Base-by-base conservation (phyloP, 164 flowering plant genomes). In the Litsea cubeba region DNA sequence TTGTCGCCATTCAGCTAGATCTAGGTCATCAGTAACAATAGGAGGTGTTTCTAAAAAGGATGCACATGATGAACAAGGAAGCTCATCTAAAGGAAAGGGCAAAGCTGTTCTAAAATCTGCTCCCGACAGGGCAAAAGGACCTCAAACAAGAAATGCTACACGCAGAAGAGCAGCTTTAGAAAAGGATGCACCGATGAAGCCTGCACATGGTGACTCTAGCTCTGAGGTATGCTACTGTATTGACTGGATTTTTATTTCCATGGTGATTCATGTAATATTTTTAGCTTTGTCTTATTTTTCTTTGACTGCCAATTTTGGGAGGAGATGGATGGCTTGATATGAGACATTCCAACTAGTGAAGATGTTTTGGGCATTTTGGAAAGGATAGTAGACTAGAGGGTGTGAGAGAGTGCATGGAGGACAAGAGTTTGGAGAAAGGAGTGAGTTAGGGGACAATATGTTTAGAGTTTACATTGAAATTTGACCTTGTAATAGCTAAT, bases 41-140 rank as follows among this genome's bases (percentile, higher is more conserved):
- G 92, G 88, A 20, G 75, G 50, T 32, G 35, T 84, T 40, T 67
- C 87, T 49, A 88, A 73, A 78, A 96, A 91, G 81, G 95, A 93
- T 15, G 65, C 83, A 14, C 88, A 74, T 50, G 95, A 88, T 46
- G 91, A 87, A 81, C 78, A 78, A 70, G 73, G 85, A 40, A 88
- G 88, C 81, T 89, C 92, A 62, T 89, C 92, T 2, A 96, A 93
- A 76, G 99, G 93, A 14, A 96, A 96, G 82, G 98, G 99, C 62
- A 96, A 96, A 82, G 98, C 97, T 78, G 90, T 96, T 75, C 35
- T 94, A 74, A 96, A 88, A 84, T 81, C 95, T 71, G 79, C 90
- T 51, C 88, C 86, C 66, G 97, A 91, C 76, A 97, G 88, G 51
- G 74, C 79, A 64, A 87, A 82, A 83, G 97, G 93, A 68, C 93